Evolutionary conservation across 1,284 basidiomycete species (phyloP), one percentile per base, ranked within the genome.

Genomic region (Phlebopus sp.): DNA sequence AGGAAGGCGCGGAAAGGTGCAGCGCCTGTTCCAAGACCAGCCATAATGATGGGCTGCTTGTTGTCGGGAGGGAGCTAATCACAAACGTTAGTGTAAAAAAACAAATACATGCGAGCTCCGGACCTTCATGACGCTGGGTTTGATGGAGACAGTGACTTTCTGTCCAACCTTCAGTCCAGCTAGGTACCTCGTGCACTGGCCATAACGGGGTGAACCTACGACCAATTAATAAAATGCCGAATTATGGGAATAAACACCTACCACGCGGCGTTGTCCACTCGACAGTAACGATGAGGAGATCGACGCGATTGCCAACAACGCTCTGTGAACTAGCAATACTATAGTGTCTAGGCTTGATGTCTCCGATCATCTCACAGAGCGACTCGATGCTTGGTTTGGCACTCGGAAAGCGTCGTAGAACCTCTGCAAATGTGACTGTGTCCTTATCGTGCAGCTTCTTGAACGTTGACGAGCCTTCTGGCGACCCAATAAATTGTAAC

Each of bases 51-150:
- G 40, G 96, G 96, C 68, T 97, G 93, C 50, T 76, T 78, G 64
- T 86, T 77, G 64, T 84, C 77, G 4, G 89, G 87, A 49, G 97
- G 96, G 9, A 97, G 77, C 89, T 89, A 53, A 37, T n/a, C 50
- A 30, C 23, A n/a, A 23, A n/a, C 10, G 30, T 55, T 37, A 52
- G 49, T 18, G 11, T 17, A 21, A 31, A 25, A 35, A 19, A 36
- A 0, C 5, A 1, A 13, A 6, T 13, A 39, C 14, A 27, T 25
- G 8, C 34, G 39, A 43, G 21, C 6, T 31, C n/a, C 35, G 63
- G 47, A 92, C 90, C 81, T 97, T 99, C 96, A 99, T 99, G 41
- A 99, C 96, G 62, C 92, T 96, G 18, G 97, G 97, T 72, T 97
- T 97, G 72, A 99, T 89, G 15, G 94, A 97, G 14, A 97, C 96